Conservation (phyloP, 371 early-diverging fungal species). For the Coemansia sp. region DNA sequence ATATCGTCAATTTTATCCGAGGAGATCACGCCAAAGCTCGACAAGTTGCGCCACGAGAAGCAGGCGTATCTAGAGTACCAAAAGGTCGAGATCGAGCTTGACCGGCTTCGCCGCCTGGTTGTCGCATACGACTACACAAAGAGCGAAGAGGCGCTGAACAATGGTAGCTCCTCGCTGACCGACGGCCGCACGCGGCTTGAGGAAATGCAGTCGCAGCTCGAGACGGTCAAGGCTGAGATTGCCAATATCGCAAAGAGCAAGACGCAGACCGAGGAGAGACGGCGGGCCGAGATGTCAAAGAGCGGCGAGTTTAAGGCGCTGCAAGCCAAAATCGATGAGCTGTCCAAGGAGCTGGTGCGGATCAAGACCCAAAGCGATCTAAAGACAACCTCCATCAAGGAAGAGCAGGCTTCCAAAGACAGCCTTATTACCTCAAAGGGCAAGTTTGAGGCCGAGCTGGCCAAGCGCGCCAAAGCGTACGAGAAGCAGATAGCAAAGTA, state of each 20-base stretch:
- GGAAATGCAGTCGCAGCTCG: conserved; percentile 28
- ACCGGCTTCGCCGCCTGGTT: conserved; percentile 72
- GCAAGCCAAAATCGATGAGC: conserved; percentile 70
- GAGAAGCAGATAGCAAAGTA: conserved; percentile 59
- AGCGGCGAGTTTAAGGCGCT: conserved; percentile 64
- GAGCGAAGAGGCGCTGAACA: conserved; percentile 43
- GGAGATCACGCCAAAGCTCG: conserved; percentile 92
- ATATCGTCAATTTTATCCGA: conserved; percentile 80
- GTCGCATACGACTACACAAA: conserved; percentile 79
- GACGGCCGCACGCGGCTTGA: conserved; percentile 28
- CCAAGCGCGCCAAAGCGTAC: conserved; percentile 57
- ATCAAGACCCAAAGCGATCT: conserved; percentile 79
- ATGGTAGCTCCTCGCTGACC: conserved; percentile 24
- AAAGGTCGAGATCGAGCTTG: conserved; percentile 87
- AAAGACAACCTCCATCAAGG: conserved; percentile 66
- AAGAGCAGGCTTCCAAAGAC: conserved; percentile 59
- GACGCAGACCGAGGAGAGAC: conserved; percentile 51
- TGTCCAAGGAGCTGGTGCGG: conserved; percentile 73
- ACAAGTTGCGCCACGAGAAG: conserved; percentile 87
- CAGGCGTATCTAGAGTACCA: conserved; percentile 88
- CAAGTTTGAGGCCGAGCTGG: conserved; percentile 52
- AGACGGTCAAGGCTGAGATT: conserved; percentile 55
- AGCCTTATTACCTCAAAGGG: conserved; percentile 27
- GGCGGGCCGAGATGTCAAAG: conserved; percentile 59
- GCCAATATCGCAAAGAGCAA: conserved; percentile 55